Percentiles rank a stretch among this genome's conserved stretches.
Conservation (phyloP, 805 yeast genomes). For the Sugiyamaella smithiae region DNA sequence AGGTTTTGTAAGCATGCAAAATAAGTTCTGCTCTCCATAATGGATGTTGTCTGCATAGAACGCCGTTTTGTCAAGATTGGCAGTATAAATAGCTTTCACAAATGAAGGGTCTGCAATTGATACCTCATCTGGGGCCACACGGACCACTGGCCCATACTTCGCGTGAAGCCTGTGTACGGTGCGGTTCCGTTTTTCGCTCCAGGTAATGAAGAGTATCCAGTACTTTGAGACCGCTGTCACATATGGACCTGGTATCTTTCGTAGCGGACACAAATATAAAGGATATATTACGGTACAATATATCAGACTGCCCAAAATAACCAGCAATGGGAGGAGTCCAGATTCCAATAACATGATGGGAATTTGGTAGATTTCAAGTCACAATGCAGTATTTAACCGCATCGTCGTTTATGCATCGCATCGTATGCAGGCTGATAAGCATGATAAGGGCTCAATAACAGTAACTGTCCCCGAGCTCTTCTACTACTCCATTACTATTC, state of each 20-base stretch:
- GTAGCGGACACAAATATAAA: not conserved
- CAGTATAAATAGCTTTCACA: slow-evolving; percentile 54
- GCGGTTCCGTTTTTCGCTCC: slow-evolving; percentile 49
- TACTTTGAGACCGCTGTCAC: slow-evolving; percentile 17
- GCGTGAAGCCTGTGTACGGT: slow-evolving; percentile 50
- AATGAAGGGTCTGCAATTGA: slow-evolving; percentile 52
- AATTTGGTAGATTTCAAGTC: too few species aligned
- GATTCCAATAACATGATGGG: too few species aligned
- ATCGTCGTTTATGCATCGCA: too few species aligned
- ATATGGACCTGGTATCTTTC: slow-evolving; percentile 22
- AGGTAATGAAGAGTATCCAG: slow-evolving; percentile 40
- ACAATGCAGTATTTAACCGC: too few species aligned
- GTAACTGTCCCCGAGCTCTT: too few species aligned
- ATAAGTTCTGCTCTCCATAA: slow-evolving; percentile 58
- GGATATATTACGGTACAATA: not conserved
- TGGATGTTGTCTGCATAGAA: slow-evolving; percentile 61
- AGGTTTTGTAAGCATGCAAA: slow-evolving; percentile 51
- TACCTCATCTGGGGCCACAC: slow-evolving; percentile 59
- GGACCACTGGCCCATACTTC: slow-evolving; percentile 59
- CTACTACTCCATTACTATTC: too few species aligned
- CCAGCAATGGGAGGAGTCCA: too few species aligned
- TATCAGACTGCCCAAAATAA: too few species aligned
- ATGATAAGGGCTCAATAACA: too few species aligned
- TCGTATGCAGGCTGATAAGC: too few species aligned
- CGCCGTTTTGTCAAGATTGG: slow-evolving; percentile 52